Conservation (phyloP, 805 yeast species). For the Millerago galiae region DNA sequence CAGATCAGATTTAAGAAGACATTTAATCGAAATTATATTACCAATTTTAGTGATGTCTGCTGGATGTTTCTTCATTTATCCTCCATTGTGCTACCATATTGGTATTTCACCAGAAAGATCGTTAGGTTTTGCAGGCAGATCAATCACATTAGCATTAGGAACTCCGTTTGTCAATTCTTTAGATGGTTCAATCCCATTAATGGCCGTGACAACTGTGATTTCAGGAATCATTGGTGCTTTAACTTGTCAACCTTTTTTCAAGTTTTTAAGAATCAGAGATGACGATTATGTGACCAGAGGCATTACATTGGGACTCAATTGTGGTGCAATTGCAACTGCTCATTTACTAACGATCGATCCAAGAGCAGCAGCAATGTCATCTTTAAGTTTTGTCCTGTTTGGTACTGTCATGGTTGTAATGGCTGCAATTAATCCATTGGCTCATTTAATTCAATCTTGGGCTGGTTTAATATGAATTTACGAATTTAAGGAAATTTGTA, state of each 20-base stretch:
- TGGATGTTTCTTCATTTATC: slow-evolving; percentile 61
- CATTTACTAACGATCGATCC: slow-evolving; percentile 64
- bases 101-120: slow-evolving; percentile 58
- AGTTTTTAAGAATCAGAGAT: slow-evolving; percentile 41
- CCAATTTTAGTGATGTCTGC: slow-evolving; percentile 52
- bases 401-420: slow-evolving; percentile 70
- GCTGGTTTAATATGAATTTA: slow-evolving; percentile 31
- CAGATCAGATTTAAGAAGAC: slow-evolving; percentile 52
- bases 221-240: slow-evolving; percentile 74
- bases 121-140: slow-evolving; percentile 72
- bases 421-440: slow-evolving; percentile 52
- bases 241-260: slow-evolving; percentile 45
- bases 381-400: slow-evolving; percentile 61
- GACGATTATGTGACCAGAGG: slow-evolving; percentile 74
- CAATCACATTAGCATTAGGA: slow-evolving; percentile 75
- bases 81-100: slow-evolving; percentile 56
- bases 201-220: slow-evolving; percentile 73
- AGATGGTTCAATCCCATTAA: slow-evolving; percentile 62
- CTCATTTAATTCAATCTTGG: slow-evolving; percentile 38
- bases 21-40: slow-evolving; percentile 51
- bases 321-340: slow-evolving; percentile 82
- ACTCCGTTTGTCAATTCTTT: slow-evolving; percentile 64
- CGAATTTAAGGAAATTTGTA: no score
- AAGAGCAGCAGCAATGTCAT: slow-evolving; percentile 74
- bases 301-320: slow-evolving; percentile 66